Percentiles rank a stretch among this genome's conserved stretches.
phyloP scores from a whole-genome alignment of 345 rosid species.

The Acer yangbiense region DNA sequence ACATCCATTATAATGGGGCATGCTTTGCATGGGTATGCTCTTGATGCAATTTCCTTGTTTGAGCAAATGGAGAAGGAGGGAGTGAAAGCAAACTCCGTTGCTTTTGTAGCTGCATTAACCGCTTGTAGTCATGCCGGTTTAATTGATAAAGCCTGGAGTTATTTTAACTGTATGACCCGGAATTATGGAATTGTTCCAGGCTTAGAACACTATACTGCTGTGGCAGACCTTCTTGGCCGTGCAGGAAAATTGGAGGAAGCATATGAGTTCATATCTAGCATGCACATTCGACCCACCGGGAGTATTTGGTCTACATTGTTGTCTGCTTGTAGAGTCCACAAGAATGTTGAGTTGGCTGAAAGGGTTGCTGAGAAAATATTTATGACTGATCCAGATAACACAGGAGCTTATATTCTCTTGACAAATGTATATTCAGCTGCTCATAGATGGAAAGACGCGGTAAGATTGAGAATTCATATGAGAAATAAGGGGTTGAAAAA shows the following conservation, averaged over 20 bases:
- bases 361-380: conserved; percentile 59
- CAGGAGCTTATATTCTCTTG: conserved; percentile 75
- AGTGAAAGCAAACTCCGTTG: conserved; percentile 64
- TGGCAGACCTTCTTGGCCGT: conserved; percentile 86
- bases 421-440: conserved; percentile 75
- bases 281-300: conserved; percentile 51
- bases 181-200: conserved; percentile 58
- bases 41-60: conserved; percentile 70
- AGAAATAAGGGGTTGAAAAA: conserved; percentile 61
- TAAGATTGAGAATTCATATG: conserved; percentile 51
- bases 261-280: conserved; percentile 51
- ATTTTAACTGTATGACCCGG: conserved; percentile 60
- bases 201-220: conserved; percentile 82
- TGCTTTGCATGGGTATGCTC: conserved; percentile 78
- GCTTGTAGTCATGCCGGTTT: conserved; percentile 92
- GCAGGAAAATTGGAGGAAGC: conserved; percentile 91
- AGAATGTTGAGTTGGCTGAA: conserved; percentile 74
- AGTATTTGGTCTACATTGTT: conserved; percentile 74
- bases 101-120: conserved; percentile 76
- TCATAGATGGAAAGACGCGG: conserved; percentile 64
- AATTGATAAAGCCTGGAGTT: conserved; percentile 57
- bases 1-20: conserved; percentile 84
- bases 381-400: conserved; percentile 60
- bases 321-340: conserved; percentile 77
- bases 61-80: conserved; percentile 69